These are phyloP conservation scores for Diaporthe citrichinensis DNA, from an alignment of 2,329 filamentous ascomycete genomes.

Conservation along the genomic window DNA sequence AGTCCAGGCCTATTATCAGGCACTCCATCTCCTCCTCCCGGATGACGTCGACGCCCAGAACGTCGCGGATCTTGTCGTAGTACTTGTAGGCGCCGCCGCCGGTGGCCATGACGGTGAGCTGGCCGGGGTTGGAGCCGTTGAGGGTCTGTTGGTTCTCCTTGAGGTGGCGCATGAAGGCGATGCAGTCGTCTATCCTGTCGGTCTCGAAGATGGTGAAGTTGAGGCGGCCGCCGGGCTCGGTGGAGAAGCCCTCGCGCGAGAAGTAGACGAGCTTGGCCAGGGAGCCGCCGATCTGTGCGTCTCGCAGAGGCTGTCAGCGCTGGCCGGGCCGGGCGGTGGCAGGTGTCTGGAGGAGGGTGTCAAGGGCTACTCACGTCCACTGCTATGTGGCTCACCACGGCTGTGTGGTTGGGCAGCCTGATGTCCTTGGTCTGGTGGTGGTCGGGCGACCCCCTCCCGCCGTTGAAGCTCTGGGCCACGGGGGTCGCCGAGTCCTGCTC, in stretches of 20 bases:
- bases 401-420: conserved; percentile 94
- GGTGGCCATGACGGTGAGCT: conserved; percentile 93
- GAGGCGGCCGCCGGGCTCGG: conserved; percentile 86
- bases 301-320: conserved; percentile 3
- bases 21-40: conserved; percentile 99
- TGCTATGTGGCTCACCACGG: conserved; percentile 95
- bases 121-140: conserved; percentile 79
- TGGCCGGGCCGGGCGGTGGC: neutral
- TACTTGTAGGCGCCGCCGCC: conserved; percentile 97
- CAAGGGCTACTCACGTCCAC: conserved; percentile 80
- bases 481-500: conserved; percentile 79
- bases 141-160: conserved; percentile 84
- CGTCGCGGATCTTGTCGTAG: conserved; percentile 89
- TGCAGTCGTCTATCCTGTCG: conserved; percentile 91
- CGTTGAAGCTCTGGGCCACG: conserved; percentile 50
- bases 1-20: conserved; percentile 95
- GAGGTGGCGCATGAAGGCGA: conserved; percentile 89
- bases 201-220: conserved; percentile 99
- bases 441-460: conserved; percentile 60
- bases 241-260: conserved; percentile 85
- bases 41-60: conserved; percentile 87
- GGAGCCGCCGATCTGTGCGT: conserved; percentile 89
- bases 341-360: neutral
- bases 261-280: conserved; percentile 98
- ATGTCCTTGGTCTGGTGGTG: conserved; percentile 89